A percentile compares a stretch with the other conserved stretches of the same genome.
phyloP scores from a whole-genome alignment of 768 basidiomycete species.

The Tephrocybe rancida region DNA sequence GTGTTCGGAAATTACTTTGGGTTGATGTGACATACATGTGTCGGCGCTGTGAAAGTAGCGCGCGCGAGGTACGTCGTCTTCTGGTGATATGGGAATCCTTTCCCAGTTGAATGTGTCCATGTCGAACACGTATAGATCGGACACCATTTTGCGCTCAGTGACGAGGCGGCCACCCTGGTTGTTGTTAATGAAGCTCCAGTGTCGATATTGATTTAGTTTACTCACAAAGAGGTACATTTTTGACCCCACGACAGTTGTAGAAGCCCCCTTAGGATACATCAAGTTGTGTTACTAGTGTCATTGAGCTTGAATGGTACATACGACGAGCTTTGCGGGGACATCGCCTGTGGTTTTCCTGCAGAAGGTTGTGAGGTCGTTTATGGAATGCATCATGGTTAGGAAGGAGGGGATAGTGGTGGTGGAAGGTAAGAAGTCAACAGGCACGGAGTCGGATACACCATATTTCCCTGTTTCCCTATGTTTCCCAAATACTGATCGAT shows the following conservation, averaged over 20 bases:
- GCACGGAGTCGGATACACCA: too few relatives aligned
- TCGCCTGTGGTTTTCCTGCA: constrained; percentile 83
- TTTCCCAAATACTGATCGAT: constrained; percentile 14
- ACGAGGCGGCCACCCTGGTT: constrained; percentile 84
- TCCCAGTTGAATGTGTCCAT: constrained; percentile 83
- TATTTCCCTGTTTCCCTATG: too few relatives aligned
- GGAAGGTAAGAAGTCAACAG: constrained; percentile 3
- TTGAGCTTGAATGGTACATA: constrained; percentile 44
- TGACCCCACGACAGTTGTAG: constrained; percentile 86
- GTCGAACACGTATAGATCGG: constrained; percentile 91
- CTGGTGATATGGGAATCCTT: constrained; percentile 56
- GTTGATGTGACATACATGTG: constrained; percentile 51
- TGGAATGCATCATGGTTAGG: constrained; percentile 63
- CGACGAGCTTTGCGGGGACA: constrained; percentile 87
- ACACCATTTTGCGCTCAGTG: constrained; percentile 84
- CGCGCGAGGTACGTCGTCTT: constrained; percentile 75
- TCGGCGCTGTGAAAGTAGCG: constrained; percentile 97
- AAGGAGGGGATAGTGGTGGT: constrained; percentile 14
- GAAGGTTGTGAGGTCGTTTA: constrained; percentile 88
- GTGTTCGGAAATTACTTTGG: not conserved
- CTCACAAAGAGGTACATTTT: constrained; percentile 90
- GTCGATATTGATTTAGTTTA: constrained; percentile 3
- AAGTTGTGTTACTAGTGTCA: not conserved
- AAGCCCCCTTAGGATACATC: constrained; percentile 64
- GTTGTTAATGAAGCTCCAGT: not conserved